Conservation (phyloP, 2,329 filamentous ascomycete genomes). For the Penicillium hordei region DNA sequence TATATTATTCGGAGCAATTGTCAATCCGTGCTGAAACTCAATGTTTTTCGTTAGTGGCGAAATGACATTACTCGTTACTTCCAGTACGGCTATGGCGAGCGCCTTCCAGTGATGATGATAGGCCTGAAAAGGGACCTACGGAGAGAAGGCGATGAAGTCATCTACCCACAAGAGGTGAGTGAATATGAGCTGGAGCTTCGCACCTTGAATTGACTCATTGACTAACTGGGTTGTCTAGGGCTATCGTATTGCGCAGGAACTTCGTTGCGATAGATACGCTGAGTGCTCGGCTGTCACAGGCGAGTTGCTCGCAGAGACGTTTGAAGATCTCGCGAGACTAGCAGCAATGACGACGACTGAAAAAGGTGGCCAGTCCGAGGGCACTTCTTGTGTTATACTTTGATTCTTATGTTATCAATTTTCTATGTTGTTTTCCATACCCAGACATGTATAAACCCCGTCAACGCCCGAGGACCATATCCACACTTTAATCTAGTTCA, state of each 20-base stretch:
- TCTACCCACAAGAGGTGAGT: constrained; percentile 45
- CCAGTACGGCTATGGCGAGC: constrained; percentile 45
- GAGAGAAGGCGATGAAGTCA: constrained; percentile 45
- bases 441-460: background rate
- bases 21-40: background rate
- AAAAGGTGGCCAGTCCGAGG: constrained; percentile 51
- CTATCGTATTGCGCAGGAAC: constrained; percentile 59
- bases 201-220: background rate
- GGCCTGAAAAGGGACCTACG: constrained; percentile 60
- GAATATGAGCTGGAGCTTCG: constrained; percentile 31
- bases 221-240: constrained; percentile 38
- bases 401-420: constrained; percentile 25
- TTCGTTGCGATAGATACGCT: constrained; percentile 62
- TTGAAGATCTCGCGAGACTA: constrained; percentile 60
- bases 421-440: constrained; percentile 3
- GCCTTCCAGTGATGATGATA: constrained; percentile 58
- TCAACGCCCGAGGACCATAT: background rate
- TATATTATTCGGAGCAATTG: background rate
- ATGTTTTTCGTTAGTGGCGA: constrained; percentile 38
- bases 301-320: constrained; percentile 58
- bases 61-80: constrained; percentile 51
- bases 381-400: constrained; percentile 42
- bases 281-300: constrained; percentile 63
- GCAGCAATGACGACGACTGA: constrained; percentile 60
- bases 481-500: background rate